A percentile compares a stretch with the other conserved stretches of the same genome.
Conservation (phyloP, 495 filamentous ascomycete species). For the Durotheca rogersii region DNA sequence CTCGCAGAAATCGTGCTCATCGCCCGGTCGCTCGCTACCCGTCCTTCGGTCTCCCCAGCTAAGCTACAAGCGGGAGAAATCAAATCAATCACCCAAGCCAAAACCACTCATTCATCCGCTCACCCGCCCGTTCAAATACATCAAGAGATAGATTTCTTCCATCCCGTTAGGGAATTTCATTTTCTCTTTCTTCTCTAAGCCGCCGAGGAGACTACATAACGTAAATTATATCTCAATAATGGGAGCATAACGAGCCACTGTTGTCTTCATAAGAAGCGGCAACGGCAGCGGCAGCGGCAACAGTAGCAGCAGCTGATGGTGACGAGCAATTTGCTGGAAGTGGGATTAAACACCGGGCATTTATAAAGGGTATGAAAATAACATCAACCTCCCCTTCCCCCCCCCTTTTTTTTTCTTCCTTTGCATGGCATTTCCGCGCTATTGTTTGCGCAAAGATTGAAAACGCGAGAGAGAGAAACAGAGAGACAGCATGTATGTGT, state of each 20-base stretch:
- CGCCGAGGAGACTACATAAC: conserved; percentile 12
- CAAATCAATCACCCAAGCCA: neutral
- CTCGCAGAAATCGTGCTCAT: conserved; percentile 11
- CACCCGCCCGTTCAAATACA: conserved; percentile 6
- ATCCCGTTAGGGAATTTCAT: conserved; percentile 1
- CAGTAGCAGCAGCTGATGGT: conserved; percentile 15
- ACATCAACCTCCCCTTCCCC: conserved; percentile 28
- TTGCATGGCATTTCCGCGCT: conserved; percentile 23
- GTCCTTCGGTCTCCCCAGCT: conserved; percentile 9
- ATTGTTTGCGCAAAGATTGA: conserved; percentile 28
- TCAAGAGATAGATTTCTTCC: conserved; percentile 27
- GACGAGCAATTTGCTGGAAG: conserved; percentile 1
- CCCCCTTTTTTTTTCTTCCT: conserved; percentile 5
- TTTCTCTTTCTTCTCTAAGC: conserved; percentile 11
- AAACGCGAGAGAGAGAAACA: conserved; percentile 3
- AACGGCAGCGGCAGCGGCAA: conserved; percentile 17
- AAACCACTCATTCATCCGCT: conserved; percentile 6
- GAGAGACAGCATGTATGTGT: conserved; percentile 27
- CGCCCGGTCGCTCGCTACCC: conserved; percentile 17
- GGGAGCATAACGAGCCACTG: conserved; percentile 25
- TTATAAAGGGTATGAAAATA: conserved; percentile 38
- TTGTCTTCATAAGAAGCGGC: conserved; percentile 31
- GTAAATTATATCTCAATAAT: conserved; percentile 33
- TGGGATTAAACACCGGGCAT: conserved; percentile 22
- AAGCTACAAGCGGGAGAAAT: conserved; percentile 9